Percentiles rank a stretch among this genome's conserved stretches.
These are phyloP conservation scores for Rhodotorula taiwanensis DNA, from an alignment of 768 basidiomycete genomes.

Conservation along the genomic window DNA sequence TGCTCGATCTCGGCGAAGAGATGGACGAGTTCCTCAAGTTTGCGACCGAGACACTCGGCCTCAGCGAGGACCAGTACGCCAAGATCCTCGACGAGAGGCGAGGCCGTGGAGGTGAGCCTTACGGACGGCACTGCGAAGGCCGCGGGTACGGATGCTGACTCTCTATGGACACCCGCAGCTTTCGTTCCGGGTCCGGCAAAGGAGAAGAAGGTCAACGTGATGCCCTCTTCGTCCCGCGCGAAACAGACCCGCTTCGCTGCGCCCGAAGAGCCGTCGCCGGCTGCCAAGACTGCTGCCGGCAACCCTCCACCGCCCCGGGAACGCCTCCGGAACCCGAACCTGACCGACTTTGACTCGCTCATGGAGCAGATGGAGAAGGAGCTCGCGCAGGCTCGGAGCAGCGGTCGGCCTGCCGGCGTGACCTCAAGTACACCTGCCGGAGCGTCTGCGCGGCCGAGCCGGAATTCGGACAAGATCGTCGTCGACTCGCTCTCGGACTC, in stretches of 20 bases:
- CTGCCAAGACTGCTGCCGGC: conserved; percentile 6
- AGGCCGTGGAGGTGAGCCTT: conserved; percentile 69
- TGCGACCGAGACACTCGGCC: conserved; percentile 81
- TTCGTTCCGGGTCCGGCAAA: conserved; percentile 37
- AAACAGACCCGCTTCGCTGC: neutral
- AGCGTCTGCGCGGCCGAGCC: no score
- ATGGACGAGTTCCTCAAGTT: conserved; percentile 93
- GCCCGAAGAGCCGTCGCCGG: neutral
- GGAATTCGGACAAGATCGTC: no score
- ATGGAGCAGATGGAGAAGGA: conserved; percentile 94
- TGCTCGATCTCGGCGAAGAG: conserved; percentile 87
- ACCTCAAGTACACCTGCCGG: no score
- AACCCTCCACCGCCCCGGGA: neutral
- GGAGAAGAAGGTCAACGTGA: conserved; percentile 32
- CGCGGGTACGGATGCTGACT: no score
- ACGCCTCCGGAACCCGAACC: conserved; percentile 54
- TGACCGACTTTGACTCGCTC: conserved; percentile 89
- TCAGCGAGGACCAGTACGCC: conserved; percentile 79
- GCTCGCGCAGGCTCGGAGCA: conserved; percentile 47
- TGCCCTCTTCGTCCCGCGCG: conserved; percentile 5
- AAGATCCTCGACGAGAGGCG: conserved; percentile 74
- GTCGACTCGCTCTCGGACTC: conserved; percentile 31
- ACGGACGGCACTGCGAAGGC: no score
- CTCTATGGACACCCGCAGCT: no score
- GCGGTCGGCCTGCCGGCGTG: no score